Percentiles rank a stretch among this genome's conserved stretches.
These are phyloP conservation scores for Tetrahymena borealis DNA, from an alignment of 73 alveolate genomes.

Conservation along the genomic window DNA sequence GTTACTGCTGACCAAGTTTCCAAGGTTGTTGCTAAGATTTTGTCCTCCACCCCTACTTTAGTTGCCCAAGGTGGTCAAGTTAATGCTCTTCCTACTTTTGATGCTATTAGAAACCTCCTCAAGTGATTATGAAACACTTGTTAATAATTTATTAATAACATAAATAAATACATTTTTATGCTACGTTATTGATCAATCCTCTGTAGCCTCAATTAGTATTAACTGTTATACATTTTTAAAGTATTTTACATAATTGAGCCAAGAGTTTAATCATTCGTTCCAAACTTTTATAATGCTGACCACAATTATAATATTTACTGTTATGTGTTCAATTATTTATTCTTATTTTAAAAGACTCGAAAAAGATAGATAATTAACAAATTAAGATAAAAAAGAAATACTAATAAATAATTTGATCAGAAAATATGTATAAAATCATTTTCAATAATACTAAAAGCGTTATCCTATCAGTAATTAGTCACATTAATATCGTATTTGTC, in stretches of 20 bases:
- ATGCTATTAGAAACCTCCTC: constrained; percentile 27
- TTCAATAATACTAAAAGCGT: too few species aligned
- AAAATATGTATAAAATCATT: too few species aligned
- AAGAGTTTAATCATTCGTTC: neutral
- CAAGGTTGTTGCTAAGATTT: constrained; percentile 25
- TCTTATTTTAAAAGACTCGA: too few species aligned
- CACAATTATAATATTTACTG: neutral
- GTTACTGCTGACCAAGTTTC: constrained; percentile 27
- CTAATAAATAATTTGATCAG: too few species aligned
- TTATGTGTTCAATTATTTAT: neutral
- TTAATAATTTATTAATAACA: neutral
- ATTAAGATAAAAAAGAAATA: too few species aligned
- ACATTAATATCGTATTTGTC: too few species aligned
- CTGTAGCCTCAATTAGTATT: neutral
- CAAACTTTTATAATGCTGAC: neutral
- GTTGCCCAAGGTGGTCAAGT: constrained; percentile 48
- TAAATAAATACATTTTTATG: neutral
- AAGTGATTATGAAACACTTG: constrained; percentile 8
- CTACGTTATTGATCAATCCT: neutral
- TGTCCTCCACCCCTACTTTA: constrained; percentile 24
- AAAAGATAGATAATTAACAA: too few species aligned
- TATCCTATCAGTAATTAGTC: too few species aligned
- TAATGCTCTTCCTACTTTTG: constrained; percentile 33
- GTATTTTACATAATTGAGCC: neutral
- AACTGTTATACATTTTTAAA: neutral